These are phyloP conservation scores for Tulasnella calospora DNA, from an alignment of 768 basidiomycete species.

Conservation along the genomic window DNA sequence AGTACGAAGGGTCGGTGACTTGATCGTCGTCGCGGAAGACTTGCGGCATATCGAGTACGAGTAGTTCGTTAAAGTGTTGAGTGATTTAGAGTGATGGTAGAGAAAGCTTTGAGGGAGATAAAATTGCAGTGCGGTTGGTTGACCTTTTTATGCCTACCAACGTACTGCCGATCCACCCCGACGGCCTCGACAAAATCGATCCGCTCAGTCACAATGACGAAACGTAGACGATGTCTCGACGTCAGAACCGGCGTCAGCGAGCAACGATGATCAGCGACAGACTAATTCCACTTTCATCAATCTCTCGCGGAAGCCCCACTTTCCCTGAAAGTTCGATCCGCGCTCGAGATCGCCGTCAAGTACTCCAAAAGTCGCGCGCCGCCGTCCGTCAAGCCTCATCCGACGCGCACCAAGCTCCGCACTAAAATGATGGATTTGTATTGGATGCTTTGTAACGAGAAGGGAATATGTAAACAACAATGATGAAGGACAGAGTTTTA, in stretches of 20 bases:
- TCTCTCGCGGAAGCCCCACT: neutral
- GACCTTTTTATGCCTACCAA: neutral
- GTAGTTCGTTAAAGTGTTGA: neutral
- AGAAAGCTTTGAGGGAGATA: no score
- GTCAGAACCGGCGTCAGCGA: neutral
- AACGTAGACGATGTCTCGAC: neutral
- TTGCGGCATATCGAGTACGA: neutral
- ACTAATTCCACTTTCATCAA: neutral
- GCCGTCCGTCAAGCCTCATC: neutral
- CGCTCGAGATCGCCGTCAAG: slow-evolving; percentile 7
- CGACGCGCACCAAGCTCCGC: neutral
- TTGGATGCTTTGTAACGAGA: neutral
- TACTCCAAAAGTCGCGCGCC: neutral
- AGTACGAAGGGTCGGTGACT: slow-evolving; percentile 3
- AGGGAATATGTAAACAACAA: neutral
- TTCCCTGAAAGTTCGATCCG: neutral
- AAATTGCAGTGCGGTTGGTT: neutral
- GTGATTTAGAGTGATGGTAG: neutral
- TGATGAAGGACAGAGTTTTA: neutral
- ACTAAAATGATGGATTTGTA: neutral
- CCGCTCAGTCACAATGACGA: neutral
- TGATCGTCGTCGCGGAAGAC: slow-evolving; percentile 16
- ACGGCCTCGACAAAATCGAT: neutral
- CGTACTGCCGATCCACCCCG: neutral
- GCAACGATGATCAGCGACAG: neutral